Percentiles rank a stretch among this genome's conserved stretches.
phyloP scores from a whole-genome alignment of 176 grass and related monocot genomes.

The Neostapfia colusana region DNA sequence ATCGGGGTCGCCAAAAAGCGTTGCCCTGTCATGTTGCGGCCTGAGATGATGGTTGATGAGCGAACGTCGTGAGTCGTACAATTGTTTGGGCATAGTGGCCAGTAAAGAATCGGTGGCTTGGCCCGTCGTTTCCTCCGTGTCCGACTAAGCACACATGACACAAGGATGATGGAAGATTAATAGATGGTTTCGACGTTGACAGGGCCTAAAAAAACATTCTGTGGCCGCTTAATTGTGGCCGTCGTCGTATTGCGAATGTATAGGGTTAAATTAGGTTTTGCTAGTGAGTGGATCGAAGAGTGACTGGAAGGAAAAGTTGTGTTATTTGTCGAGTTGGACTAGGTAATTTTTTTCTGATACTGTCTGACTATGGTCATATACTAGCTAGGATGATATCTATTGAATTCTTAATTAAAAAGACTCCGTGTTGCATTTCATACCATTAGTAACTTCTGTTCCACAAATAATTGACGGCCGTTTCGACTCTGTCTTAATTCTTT shows the following conservation, averaged over 20 bases:
- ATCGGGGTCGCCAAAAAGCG: constrained; percentile 26
- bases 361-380: too few species aligned
- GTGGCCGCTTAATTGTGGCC: constrained; percentile 31
- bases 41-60: constrained; percentile 18
- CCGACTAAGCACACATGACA: constrained; percentile 33
- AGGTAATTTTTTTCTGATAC: neutral
- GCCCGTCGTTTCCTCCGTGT: constrained; percentile 18
- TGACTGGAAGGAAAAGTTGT: neutral
- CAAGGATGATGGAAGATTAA: constrained; percentile 12
- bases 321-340: neutral
- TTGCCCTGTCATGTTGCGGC: constrained; percentile 33
- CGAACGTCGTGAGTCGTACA: neutral
- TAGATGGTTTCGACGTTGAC: constrained; percentile 11
- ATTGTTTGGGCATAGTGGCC: constrained; percentile 22
- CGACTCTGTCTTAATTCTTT: neutral
- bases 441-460: too few species aligned
- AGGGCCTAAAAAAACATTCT: constrained; percentile 22
- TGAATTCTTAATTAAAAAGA: too few species aligned
- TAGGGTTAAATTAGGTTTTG: constrained; percentile 34
- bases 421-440: neutral
- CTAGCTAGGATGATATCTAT: too few species aligned
- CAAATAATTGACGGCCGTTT: neutral
- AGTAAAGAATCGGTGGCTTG: constrained; percentile 29
- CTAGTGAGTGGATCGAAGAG: neutral
- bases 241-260: constrained; percentile 23